Evolutionary conservation across 2,329 filamentous ascomycete species (phyloP).

Genomic region (Beauveria scarabaeidicola): DNA sequence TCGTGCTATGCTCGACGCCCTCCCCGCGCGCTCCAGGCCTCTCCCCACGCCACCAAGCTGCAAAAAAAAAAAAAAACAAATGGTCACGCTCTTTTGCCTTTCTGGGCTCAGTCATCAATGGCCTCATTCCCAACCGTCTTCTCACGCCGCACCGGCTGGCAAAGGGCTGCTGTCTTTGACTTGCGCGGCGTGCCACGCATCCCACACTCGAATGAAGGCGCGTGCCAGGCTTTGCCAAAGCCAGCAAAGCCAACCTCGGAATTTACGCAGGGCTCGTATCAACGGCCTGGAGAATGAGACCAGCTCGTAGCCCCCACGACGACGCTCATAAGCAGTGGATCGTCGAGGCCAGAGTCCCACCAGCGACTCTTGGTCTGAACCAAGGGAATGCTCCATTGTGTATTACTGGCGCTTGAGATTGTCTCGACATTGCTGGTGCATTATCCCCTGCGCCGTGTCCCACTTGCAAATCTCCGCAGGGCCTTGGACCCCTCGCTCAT

Average conservation of each 20-base stretch:
- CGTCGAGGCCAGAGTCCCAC: conserved; percentile 7
- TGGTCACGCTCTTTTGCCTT: neutral
- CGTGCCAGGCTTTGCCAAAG: neutral
- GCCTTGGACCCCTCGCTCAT: conserved; percentile 1
- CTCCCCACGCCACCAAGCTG: conserved; percentile 3
- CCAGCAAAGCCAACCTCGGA: neutral
- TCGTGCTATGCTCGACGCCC: neutral
- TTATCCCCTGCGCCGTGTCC: conserved; percentile 8
- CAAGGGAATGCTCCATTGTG: conserved; percentile 11
- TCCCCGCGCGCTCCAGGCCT: conserved; percentile 2
- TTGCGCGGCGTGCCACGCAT: neutral
- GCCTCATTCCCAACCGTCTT: neutral
- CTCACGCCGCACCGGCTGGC: neutral
- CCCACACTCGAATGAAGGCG: neutral
- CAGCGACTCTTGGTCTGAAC: conserved; percentile 8
- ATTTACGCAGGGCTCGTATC: conserved; percentile 4
- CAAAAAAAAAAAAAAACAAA: neutral
- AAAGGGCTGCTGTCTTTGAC: neutral
- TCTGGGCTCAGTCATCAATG: neutral
- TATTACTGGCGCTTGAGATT: conserved; percentile 7
- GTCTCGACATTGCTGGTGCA: neutral
- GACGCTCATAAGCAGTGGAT: conserved; percentile 5
- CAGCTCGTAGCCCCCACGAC: conserved; percentile 9
- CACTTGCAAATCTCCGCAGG: conserved; percentile 10
- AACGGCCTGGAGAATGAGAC: conserved; percentile 9